A percentile compares a stretch with the other conserved stretches of the same genome.
Conservation (phyloP, 148 eudicot species). For the Heliosperma pusillum region DNA sequence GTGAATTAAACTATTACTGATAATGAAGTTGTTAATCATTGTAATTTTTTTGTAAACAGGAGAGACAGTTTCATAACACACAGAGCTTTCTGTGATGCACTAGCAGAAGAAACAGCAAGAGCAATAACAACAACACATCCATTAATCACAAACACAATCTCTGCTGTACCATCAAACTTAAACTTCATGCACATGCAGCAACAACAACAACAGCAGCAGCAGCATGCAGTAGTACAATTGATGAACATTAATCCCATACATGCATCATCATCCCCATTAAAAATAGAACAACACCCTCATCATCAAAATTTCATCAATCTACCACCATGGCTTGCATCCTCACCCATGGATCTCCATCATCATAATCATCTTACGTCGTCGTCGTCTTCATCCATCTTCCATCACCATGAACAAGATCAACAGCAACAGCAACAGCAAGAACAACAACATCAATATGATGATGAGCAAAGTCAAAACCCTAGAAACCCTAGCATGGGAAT, state of each 20-base stretch:
- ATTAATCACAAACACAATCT: conserved; percentile 28
- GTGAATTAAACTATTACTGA: too few relatives aligned
- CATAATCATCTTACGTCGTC: conserved; percentile 17
- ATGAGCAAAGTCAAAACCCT: conserved; percentile 41
- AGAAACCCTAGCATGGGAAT: conserved; percentile 40
- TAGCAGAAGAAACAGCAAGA: conserved; percentile 86
- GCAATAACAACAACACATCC: conserved; percentile 35
- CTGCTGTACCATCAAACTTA: conserved; percentile 32
- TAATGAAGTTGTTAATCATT: too few relatives aligned
- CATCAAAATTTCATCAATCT: conserved; percentile 33
- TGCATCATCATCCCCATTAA: conserved; percentile 45
- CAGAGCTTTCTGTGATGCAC: conserved; percentile 90
- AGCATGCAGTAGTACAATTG: conserved; percentile 14
- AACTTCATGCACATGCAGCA: conserved; percentile 30
- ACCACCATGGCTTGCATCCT: conserved; percentile 63
- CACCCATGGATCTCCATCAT: conserved; percentile 26
- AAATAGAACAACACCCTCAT: conserved; percentile 42
- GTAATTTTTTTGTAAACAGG: conserved; percentile 43
- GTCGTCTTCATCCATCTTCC: conserved; percentile 28
- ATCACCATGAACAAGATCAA: conserved; percentile 17
- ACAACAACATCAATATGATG: neutral
- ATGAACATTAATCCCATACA: too few relatives aligned
- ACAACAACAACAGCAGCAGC: conserved; percentile 14
- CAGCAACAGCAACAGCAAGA: conserved; percentile 7
- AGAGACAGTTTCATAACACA: conserved; percentile 99